A percentile compares a stretch with the other conserved stretches of the same genome.
phyloP scores from a whole-genome alignment of 331 rosid genomes.

The Stylosanthes scabra region DNA sequence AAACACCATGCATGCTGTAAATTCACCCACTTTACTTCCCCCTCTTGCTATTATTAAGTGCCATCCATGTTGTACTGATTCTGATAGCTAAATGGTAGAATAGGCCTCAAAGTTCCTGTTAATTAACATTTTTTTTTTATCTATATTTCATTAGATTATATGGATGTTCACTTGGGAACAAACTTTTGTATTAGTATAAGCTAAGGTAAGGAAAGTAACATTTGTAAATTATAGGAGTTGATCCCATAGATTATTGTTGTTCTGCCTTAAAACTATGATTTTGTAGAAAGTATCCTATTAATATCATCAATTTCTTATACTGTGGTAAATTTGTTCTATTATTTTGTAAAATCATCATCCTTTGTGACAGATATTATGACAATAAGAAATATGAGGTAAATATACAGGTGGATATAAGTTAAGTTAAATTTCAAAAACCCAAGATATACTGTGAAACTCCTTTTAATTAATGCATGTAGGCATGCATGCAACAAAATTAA shows the following conservation, averaged over 20 bases:
- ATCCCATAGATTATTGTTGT: conserved; percentile 41
- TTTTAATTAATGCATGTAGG: too few relatives aligned
- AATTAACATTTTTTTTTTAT: conserved; percentile 39
- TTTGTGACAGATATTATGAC: conserved; percentile 28
- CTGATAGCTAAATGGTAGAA: conserved; percentile 55
- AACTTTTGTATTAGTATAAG: conserved; percentile 55
- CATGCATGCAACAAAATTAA: too few relatives aligned
- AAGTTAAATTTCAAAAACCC: too few relatives aligned
- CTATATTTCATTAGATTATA: conserved; percentile 36
- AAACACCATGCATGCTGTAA: conserved; percentile 50
- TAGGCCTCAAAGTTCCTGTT: conserved; percentile 52
- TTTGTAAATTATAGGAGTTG: conserved; percentile 46
- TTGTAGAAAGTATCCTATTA: conserved; percentile 32
- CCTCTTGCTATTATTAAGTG: conserved; percentile 30
- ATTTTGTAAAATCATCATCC: conserved; percentile 18
- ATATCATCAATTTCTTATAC: too few relatives aligned
- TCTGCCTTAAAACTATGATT: conserved; percentile 24
- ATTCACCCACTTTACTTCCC: conserved; percentile 39
- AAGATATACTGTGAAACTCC: too few relatives aligned
- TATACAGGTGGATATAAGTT: too few relatives aligned
- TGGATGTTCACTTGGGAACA: conserved; percentile 49
- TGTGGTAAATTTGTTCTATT: conserved; percentile 26
- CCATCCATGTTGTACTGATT: conserved; percentile 47
- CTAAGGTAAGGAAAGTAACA: conserved; percentile 36
- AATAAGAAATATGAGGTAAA: neutral